Evolutionary conservation across 2,329 filamentous ascomycete genomes (phyloP), one percentile per base, ranked within the genome.

Genomic region (Ophiostoma perfectum): DNA sequence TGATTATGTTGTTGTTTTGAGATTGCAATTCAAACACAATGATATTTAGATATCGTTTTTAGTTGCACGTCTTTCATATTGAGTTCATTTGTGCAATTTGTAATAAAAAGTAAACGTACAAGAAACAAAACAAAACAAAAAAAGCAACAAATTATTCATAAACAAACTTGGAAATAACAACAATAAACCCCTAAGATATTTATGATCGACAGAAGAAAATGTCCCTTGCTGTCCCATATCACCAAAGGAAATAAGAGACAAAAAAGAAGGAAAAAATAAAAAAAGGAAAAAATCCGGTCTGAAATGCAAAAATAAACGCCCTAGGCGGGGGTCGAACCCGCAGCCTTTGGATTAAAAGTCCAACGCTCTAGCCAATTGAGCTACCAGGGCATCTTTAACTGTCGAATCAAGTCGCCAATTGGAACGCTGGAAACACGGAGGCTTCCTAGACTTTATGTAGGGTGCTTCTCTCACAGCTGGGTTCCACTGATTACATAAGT

Each of bases 291-390:
- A 6, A 44, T 44, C 3, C 6, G 42, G 2, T 8, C 42, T 44
- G 42, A 27, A n/a, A 58, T 27, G 52, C 18, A 45, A 44, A 64
- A 58, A 58, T 36, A 66, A 36, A 52, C 64, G 65, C 65, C 65
- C 65, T 60, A 66, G 65, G 65, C 65, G 65, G 65, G 65, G 65
- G 65, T 66, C 65, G 65, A 66, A 66, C 65, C 65, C 65, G 65
- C 65, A 66, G 52, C 65, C 65, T 66, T 66, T 52, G 65, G 65
- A 66, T 66, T 66, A 66, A 66, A 66, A 66, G 65, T 66, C 65
- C 65, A 52, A 66, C 65, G 65, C 65, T 66, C 65, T 66, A 66
- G 65, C 65, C 65, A 66, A 66, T 66, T 66, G 65, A 66, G 65
- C 65, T 66, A 66, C 65, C 65, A 66, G 65, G 65, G 65, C 65